Evolutionary conservation across 305 asterid species (phyloP).

Genomic region (Solanum aculeatissimum): DNA sequence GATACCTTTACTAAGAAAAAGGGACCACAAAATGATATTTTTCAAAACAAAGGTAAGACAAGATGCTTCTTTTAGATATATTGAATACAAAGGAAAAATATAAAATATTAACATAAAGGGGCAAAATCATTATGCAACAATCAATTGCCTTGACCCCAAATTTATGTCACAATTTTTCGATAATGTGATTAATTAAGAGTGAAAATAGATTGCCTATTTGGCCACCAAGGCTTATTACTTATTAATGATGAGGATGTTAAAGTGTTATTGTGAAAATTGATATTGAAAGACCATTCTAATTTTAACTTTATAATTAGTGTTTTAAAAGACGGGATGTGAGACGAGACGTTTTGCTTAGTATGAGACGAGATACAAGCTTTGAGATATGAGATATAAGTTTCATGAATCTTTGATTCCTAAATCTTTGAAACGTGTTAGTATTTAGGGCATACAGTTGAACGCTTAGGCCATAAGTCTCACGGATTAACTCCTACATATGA

Average conservation of each 20-base stretch:
- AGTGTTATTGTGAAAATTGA: background rate
- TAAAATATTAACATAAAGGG: background rate
- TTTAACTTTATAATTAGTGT: too few species aligned
- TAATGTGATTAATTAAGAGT: background rate
- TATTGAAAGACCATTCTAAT: too few species aligned
- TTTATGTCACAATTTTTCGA: background rate
- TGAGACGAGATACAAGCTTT: too few species aligned
- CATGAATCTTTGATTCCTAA: too few species aligned
- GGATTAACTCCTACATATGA: too few species aligned
- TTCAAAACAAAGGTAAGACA: background rate
- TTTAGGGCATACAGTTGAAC: too few species aligned
- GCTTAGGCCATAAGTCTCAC: too few species aligned
- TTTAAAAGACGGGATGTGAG: too few species aligned
- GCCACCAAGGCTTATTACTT: background rate
- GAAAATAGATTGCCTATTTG: background rate
- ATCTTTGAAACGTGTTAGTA: too few species aligned
- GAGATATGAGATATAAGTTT: too few species aligned
- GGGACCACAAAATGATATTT: background rate
- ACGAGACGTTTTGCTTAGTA: too few species aligned
- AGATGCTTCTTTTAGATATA: background rate
- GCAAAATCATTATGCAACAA: conserved; percentile 11
- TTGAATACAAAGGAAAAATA: background rate
- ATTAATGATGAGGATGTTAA: background rate
- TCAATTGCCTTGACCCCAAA: background rate
- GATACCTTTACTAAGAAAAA: conserved; percentile 10